phyloP scores from a whole-genome alignment of 2,329 filamentous ascomycete genomes.

The Scedosporium boydii region DNA sequence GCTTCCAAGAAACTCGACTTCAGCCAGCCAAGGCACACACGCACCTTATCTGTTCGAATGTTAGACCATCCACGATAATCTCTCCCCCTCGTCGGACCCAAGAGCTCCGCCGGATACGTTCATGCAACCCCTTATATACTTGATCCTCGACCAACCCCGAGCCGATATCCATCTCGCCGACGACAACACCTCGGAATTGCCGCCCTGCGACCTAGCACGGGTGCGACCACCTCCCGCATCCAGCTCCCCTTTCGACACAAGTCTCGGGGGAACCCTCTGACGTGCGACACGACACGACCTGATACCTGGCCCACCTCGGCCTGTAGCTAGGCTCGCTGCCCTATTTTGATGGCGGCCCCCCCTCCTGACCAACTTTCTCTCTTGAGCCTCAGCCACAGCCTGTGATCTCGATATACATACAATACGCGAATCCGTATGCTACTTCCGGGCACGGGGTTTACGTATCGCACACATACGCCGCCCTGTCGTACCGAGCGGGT shows the following conservation, averaged over 20 bases:
- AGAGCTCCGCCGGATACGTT: background rate
- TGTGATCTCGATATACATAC: background rate
- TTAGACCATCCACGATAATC: background rate
- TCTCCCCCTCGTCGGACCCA: background rate
- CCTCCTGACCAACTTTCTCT: background rate
- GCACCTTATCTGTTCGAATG: background rate
- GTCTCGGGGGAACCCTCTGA: background rate
- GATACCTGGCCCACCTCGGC: background rate
- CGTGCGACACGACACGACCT: background rate
- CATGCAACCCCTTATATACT: background rate
- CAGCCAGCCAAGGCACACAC: slow-evolving; percentile 4
- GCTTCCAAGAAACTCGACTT: slow-evolving; percentile 1
- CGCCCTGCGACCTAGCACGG: background rate
- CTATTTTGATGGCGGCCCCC: background rate
- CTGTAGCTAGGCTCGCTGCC: slow-evolving; percentile 1
- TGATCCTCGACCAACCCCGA: background rate
- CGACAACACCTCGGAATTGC: background rate
- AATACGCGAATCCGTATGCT: background rate
- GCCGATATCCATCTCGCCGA: background rate
- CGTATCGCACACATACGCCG: background rate
- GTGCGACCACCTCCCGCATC: background rate
- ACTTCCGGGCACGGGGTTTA: background rate
- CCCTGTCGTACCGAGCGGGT: background rate
- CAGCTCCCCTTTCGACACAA: background rate
- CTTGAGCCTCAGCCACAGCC: background rate